These are phyloP conservation scores for Selaginella tamariscina DNA, from an alignment of 75 land plant genomes.

Conservation along the genomic window DNA sequence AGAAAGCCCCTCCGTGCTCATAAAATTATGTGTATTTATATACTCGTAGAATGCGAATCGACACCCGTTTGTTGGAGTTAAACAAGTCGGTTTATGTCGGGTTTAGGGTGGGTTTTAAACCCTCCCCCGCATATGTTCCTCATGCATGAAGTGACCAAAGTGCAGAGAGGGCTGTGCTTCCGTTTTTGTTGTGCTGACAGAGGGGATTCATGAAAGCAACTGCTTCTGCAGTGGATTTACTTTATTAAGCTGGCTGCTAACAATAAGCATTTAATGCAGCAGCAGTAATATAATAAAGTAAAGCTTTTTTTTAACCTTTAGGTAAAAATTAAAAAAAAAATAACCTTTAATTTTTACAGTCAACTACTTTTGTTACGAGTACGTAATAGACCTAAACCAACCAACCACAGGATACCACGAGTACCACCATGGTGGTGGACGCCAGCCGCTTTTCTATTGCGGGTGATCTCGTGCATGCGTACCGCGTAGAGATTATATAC, in stretches of 20 bases:
- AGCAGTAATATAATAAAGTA: not conserved
- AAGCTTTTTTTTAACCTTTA: not conserved
- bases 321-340: not conserved
- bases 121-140: too few relatives aligned
- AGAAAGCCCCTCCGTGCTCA: too few relatives aligned
- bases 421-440: not conserved
- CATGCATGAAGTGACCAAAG: too few relatives aligned
- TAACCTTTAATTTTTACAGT: not conserved
- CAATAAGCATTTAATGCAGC: not conserved
- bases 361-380: too few relatives aligned
- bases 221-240: not conserved
- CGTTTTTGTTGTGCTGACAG: too few relatives aligned
- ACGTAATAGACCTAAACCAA: too few relatives aligned
- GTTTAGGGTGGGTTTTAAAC: too few relatives aligned
- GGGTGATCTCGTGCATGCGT: not conserved
- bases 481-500: not conserved
- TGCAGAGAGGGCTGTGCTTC: too few relatives aligned
- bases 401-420: not conserved
- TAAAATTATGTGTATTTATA: too few relatives aligned
- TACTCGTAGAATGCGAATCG: too few relatives aligned
- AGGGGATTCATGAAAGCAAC: conserved; percentile 3
- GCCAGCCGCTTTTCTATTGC: not conserved
- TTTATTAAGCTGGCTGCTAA: conserved; percentile 1
- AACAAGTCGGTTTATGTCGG: too few relatives aligned
- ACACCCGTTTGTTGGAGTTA: too few relatives aligned